Conservation (phyloP, 1,284 basidiomycete genomes). For the Microbotryum violaceum region DNA sequence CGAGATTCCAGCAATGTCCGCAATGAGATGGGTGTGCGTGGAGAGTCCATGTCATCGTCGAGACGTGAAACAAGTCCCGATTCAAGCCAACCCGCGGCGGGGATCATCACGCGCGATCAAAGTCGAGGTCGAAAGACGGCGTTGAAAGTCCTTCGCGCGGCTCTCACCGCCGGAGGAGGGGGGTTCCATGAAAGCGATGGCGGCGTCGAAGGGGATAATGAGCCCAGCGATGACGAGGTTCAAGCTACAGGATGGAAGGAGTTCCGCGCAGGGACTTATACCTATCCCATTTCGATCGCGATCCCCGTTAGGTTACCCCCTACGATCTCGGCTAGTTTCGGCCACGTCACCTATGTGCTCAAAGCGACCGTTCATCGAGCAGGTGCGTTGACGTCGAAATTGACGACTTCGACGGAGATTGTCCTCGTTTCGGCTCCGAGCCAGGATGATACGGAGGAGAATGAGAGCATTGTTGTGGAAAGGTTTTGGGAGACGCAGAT, state of each 20-base stretch:
- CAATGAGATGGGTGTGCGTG: neutral
- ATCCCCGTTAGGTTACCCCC: slow-evolving; percentile 77
- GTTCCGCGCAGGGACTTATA: slow-evolving; percentile 83
- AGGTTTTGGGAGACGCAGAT: slow-evolving; percentile 87
- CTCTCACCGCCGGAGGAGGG: slow-evolving; percentile 30
- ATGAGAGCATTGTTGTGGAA: slow-evolving; percentile 75
- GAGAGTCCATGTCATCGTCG: neutral
- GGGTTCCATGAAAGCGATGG: slow-evolving; percentile 11
- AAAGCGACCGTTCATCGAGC: slow-evolving; percentile 76
- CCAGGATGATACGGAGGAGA: slow-evolving; percentile 54
- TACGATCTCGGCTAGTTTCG: slow-evolving; percentile 67
- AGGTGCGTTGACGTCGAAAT: slow-evolving; percentile 68
- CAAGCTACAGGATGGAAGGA: slow-evolving; percentile 59
- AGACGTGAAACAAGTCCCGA: slow-evolving; percentile 19
- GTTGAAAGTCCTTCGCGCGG: slow-evolving; percentile 42
- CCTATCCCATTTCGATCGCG: slow-evolving; percentile 84
- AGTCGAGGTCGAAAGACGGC: slow-evolving; percentile 42
- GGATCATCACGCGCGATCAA: slow-evolving; percentile 33
- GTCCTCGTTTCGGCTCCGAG: slow-evolving; percentile 64
- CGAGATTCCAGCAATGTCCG: neutral
- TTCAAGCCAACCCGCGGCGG: slow-evolving; percentile 14
- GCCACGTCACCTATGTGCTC: slow-evolving; percentile 69
- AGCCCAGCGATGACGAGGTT: slow-evolving; percentile 1
- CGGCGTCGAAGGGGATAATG: slow-evolving; percentile 24
- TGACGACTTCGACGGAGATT: slow-evolving; percentile 65